phyloP scores from a whole-genome alignment of 1,139 yeast species.

The Kurtzmaniella natalensis region DNA sequence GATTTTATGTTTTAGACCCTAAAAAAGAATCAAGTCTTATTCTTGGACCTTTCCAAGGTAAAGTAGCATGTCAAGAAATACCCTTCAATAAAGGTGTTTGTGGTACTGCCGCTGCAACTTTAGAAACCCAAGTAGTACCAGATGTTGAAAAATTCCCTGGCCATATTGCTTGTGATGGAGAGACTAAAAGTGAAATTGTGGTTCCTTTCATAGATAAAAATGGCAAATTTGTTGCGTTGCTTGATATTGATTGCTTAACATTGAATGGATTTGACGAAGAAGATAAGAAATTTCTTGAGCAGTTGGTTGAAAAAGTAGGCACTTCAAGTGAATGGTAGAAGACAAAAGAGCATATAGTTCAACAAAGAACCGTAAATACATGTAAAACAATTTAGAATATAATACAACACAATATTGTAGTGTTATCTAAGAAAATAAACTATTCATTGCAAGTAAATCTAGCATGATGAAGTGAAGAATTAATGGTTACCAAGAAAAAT shows the following conservation, averaged over 20 bases:
- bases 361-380: too few species aligned
- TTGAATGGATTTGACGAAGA: slow-evolving; percentile 59
- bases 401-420: too few species aligned
- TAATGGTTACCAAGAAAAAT: too few species aligned
- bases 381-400: too few species aligned
- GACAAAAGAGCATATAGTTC: background rate
- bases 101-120: slow-evolving; percentile 68
- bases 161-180: slow-evolving; percentile 97
- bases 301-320: slow-evolving; percentile 49
- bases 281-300: slow-evolving; percentile 60
- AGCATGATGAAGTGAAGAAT: too few species aligned
- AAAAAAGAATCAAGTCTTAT: slow-evolving; percentile 44
- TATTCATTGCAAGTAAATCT: too few species aligned
- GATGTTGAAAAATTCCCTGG: slow-evolving; percentile 81
- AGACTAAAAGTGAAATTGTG: slow-evolving; percentile 87
- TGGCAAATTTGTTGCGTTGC: slow-evolving; percentile 59
- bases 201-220: slow-evolving; percentile 62
- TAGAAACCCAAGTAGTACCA: slow-evolving; percentile 64
- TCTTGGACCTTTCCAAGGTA: slow-evolving; percentile 94
- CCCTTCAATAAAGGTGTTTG: slow-evolving; percentile 83
- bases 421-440: too few species aligned
- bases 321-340: slow-evolving; percentile 40
- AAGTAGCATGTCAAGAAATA: slow-evolving; percentile 90
- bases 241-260: slow-evolving; percentile 79
- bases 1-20: slow-evolving; percentile 64